A percentile compares a stretch with the other conserved stretches of the same genome.
Conservation (phyloP, 108 stramenopile genomes). For the Pseudonitzschia multiseries region DNA sequence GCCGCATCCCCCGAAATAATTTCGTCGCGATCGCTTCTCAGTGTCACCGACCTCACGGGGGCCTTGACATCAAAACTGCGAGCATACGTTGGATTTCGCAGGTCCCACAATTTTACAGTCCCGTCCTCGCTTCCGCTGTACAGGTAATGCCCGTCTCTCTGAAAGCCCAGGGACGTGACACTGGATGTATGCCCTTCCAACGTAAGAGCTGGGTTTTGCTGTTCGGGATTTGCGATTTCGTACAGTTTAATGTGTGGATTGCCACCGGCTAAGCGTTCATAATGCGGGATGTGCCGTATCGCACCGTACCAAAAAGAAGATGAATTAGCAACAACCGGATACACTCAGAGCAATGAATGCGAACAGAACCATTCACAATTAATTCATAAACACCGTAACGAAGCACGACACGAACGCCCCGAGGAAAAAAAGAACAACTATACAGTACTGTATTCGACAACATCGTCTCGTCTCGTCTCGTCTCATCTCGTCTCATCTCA, state of each 20-base stretch:
- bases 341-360: not conserved
- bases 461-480: too few relatives aligned
- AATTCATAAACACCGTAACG: too few relatives aligned
- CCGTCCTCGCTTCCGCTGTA: slow-evolving; percentile 87
- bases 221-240: slow-evolving; percentile 52
- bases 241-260: slow-evolving; percentile 94
- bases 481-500: not conserved
- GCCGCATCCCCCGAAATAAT: slow-evolving; percentile 91
- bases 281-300: not conserved
- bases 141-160: slow-evolving; percentile 91
- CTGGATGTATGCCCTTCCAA: slow-evolving; percentile 86
- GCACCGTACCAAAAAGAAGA: not conserved
- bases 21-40: slow-evolving; percentile 93
- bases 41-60: slow-evolving; percentile 91
- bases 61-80: slow-evolving; percentile 87
- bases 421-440: too few relatives aligned
- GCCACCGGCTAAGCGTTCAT: slow-evolving; percentile 85
- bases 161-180: slow-evolving; percentile 96
- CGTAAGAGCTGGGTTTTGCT: slow-evolving; percentile 68
- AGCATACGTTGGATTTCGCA: slow-evolving; percentile 83
- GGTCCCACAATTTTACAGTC: slow-evolving; percentile 92
- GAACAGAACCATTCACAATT: too few relatives aligned
- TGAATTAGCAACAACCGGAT: not conserved
- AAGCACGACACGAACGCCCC: too few relatives aligned
- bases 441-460: too few relatives aligned